Base-by-base conservation (phyloP, 345 rosid species). In the Gossypium longicalyx region DNA sequence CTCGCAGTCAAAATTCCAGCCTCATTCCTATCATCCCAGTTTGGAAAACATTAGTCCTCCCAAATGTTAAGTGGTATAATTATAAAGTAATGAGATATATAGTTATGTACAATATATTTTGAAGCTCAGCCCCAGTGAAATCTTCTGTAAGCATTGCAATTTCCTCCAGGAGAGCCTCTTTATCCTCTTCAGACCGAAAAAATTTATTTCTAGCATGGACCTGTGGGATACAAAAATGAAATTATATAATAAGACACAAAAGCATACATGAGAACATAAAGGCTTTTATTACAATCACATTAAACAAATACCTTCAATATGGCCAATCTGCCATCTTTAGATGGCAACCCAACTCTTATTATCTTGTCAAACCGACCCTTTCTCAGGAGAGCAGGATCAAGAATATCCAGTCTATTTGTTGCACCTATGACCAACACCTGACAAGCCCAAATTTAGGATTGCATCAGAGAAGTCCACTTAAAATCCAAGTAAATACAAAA, bases 311-410 rank as follows among this genome's bases (percentile, higher is more conserved):
- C 98, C 98, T 87, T 89, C 79, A 91, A 82, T 79, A 94, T 94
- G 19, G 95, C 95, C 79, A 90, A 86, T 85, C 98, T 86, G 79
- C 97, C 97, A 82, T 91, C 95, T 78, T 89, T 89, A 2, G 95
- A 90, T 58, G 98, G 97, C 84, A 92, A 86, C 78, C 97, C 98
- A 81, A 94, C 98, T 82, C 98, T 84, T 63, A 94, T 86, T 48
- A 92, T 92, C 83, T 92, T 94, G 83, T 94, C 98, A 66, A 94
- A 94, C 64, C 97, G 98, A 48, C 98, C 98, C 86, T 94, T 94
- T 80, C 98, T 91, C 80, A 94, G 80, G 11, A 94, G 93, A 67
- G 98, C 98, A 54, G 97, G 97, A 87, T 94, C 97, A 72, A 94
- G 93, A 73, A 89, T 92, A 80, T 94, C 98, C 82, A 92, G 86